Evolutionary conservation across 345 rosid genomes (phyloP), one percentile per base, ranked within the genome.

Genomic region (Combretum micranthum): DNA sequence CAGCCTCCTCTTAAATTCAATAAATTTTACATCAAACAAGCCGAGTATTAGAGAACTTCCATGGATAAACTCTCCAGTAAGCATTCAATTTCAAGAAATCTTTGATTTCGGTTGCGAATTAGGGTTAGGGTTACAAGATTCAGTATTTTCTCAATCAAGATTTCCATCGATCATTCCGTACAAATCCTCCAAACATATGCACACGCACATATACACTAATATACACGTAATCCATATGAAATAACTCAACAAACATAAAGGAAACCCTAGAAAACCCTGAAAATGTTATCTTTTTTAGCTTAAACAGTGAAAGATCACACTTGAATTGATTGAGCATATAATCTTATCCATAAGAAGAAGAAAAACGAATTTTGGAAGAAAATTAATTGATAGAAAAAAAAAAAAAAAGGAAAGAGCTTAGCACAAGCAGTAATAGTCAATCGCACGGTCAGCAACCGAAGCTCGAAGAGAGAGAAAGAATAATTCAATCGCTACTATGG

Each of bases 31-130:
- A 20, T 16, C 51, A 60, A 43, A 20, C 22, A 45, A 52, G 9
- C 50, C 43, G 44, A 59, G 37, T 55, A 66, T 76, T 72, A 83
- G 11, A 75, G 70, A 23, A 78, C 70, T 63, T 77, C 83, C 77
- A 71, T 59, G 37, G 39, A 44, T 62, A 61, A 57, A 26, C 55
- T 45, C 59, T 46, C 23, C 59, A 17, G 12, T 4, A 18, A 46
- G 19, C 47, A 0, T 48, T 50, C 64, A 21, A 50, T 15, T 20
- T 13, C 48, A 6, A 48, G 20, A 9, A 20, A 55, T 32, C 10
- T 42, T 48, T 54, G 39, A 32, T 32, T 32, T 7, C 39, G 39
- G 39, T 9, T 32, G 1, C 9, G 39, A 32, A 11, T 11, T 7
- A 32, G 37, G 21, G 55, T 56, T 42, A 48, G 55, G 46, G 49